These are phyloP conservation scores for Saksenaea oblongispora DNA, from an alignment of 371 early-diverging fungal species.

Conservation along the genomic window DNA sequence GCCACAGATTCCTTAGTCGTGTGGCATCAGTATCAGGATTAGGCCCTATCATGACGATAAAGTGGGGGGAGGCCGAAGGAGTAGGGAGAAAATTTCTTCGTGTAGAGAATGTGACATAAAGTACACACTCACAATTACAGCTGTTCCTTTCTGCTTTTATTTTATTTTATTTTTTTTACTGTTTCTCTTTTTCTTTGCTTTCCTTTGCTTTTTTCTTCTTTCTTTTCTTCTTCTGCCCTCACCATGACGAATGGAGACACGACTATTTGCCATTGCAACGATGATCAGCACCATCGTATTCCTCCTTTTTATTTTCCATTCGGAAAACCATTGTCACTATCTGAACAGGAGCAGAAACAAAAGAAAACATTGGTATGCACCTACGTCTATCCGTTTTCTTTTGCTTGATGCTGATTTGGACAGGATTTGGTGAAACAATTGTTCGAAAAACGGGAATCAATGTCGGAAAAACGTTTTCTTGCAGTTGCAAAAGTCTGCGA, in stretches of 20 bases:
- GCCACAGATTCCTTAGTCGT: not conserved
- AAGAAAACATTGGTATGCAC: constrained; percentile 30
- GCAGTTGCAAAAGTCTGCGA: constrained; percentile 57
- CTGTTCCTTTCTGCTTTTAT: not conserved
- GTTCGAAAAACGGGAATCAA: constrained; percentile 20
- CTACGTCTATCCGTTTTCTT: constrained; percentile 1
- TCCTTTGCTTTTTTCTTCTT: too few species aligned
- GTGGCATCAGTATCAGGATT: too few species aligned
- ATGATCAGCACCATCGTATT: constrained; percentile 11
- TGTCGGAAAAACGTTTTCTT: constrained; percentile 53
- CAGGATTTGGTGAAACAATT: constrained; percentile 30
- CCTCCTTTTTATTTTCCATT: constrained; percentile 47
- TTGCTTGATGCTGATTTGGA: not conserved
- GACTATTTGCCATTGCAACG: not conserved
- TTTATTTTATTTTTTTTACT: not conserved
- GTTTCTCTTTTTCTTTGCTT: not conserved
- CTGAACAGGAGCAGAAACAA: constrained; percentile 25
- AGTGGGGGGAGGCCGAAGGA: not conserved
- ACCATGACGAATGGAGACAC: not conserved
- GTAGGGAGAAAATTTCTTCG: not conserved
- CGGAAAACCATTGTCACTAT: constrained; percentile 34
- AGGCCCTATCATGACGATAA: too few species aligned
- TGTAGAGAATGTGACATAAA: not conserved
- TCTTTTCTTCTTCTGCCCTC: not conserved
- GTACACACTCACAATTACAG: not conserved